A percentile compares a stretch with the other conserved stretches of the same genome.
These are phyloP conservation scores for Fonsecaea pedrosoi DNA, from an alignment of 2,329 filamentous ascomycete species.

Conservation along the genomic window DNA sequence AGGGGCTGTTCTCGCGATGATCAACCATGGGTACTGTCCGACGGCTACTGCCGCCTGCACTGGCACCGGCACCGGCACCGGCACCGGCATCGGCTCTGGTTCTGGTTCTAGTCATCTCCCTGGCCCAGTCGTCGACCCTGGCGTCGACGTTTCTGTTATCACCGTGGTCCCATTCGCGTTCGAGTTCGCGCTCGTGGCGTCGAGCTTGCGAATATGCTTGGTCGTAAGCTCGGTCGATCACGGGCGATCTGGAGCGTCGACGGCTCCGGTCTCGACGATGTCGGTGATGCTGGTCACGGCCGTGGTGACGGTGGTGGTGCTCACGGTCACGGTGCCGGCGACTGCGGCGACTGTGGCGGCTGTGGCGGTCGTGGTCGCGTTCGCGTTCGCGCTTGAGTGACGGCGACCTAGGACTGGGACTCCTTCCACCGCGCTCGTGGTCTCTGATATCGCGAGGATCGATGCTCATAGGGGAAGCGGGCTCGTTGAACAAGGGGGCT, in stretches of 20 bases:
- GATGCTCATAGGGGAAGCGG: not conserved
- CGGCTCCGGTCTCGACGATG: not conserved
- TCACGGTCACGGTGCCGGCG: not conserved
- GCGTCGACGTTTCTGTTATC: too few relatives aligned
- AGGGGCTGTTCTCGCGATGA: constrained; percentile 14
- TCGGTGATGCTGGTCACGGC: not conserved
- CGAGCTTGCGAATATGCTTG: not conserved
- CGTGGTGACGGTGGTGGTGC: too few relatives aligned
- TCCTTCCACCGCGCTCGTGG: not conserved
- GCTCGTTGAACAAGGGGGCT: not conserved
- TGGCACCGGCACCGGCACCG: too few relatives aligned
- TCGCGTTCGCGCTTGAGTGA: not conserved
- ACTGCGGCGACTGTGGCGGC: not conserved
- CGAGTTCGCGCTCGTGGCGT: not conserved
- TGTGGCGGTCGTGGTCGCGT: not conserved
- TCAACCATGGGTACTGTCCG: not conserved
- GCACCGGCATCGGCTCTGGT: too few relatives aligned
- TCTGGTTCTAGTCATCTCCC: too few relatives aligned
- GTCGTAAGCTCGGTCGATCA: not conserved
- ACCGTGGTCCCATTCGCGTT: not conserved
- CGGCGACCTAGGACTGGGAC: not conserved
- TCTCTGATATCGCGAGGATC: not conserved
- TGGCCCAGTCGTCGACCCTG: too few relatives aligned
- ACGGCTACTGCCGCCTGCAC: not conserved
- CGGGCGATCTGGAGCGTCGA: constrained; percentile 4